Percentiles rank a stretch among this genome's conserved stretches.
phyloP scores from a whole-genome alignment of 306 rosid species.

The Vigna hirtella region DNA sequence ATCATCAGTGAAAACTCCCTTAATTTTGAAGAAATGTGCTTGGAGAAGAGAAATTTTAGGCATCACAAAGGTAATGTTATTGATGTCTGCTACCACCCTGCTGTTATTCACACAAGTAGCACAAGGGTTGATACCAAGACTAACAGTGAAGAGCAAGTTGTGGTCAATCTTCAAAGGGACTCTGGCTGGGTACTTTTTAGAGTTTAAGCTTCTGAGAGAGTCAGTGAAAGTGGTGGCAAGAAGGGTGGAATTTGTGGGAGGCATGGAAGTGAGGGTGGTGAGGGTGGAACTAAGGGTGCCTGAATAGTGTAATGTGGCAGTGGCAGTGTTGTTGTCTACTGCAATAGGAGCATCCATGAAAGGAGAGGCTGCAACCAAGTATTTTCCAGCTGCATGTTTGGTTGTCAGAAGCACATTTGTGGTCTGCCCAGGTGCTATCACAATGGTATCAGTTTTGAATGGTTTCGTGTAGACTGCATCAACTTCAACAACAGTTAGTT shows the following conservation, averaged over 20 bases:
- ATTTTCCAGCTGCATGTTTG: conserved; percentile 57
- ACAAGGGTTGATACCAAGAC: conserved; percentile 80
- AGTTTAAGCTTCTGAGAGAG: conserved; percentile 73
- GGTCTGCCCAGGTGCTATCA: conserved; percentile 93
- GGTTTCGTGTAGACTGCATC: conserved; percentile 88
- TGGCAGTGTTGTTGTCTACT: conserved; percentile 71
- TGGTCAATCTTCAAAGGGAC: conserved; percentile 77
- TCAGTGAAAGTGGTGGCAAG: conserved; percentile 59
- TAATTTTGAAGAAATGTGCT: conserved; percentile 80
- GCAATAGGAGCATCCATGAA: conserved; percentile 76
- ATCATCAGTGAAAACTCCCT: conserved; percentile 82
- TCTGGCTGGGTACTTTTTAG: conserved; percentile 62
- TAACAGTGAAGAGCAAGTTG: conserved; percentile 70
- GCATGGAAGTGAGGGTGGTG: conserved; percentile 59
- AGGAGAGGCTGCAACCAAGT: conserved; percentile 69
- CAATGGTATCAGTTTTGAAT: conserved; percentile 64
- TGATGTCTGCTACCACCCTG: conserved; percentile 73
- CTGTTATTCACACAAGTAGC: conserved; percentile 58
- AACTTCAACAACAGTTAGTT: conserved; percentile 76
- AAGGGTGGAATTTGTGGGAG: conserved; percentile 67
- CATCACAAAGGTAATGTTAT: conserved; percentile 81
- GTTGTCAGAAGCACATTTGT: conserved; percentile 76
- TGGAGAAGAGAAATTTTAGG: conserved; percentile 77
- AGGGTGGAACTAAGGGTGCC: conserved; percentile 53
- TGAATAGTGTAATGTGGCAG: conserved; percentile 65